A percentile compares a stretch with the other conserved stretches of the same genome.
Conservation (phyloP, 148 eudicot genomes). For the Diospyros lotus region DNA sequence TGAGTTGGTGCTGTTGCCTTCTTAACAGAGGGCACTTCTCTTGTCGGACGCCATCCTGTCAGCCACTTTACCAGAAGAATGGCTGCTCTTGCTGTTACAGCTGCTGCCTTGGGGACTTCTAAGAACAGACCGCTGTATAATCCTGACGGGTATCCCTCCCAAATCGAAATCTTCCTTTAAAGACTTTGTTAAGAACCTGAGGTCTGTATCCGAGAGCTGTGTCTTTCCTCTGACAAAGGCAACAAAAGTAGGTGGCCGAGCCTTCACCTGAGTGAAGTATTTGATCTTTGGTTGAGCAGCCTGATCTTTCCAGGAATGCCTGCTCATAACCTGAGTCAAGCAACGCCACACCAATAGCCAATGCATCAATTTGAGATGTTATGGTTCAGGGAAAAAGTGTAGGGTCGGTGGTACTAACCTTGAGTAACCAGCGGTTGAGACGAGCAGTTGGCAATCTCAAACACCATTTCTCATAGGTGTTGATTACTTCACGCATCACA, state of each 20-base stretch:
- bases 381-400: not conserved
- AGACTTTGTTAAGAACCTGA: constrained; percentile 77
- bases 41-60: constrained; percentile 58
- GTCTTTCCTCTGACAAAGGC: constrained; percentile 84
- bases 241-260: constrained; percentile 95
- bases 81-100: constrained; percentile 26
- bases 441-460: constrained; percentile 79
- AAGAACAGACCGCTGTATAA: constrained; percentile 55
- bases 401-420: constrained; percentile 36
- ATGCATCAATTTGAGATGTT: not conserved
- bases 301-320: constrained; percentile 97
- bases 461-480: constrained; percentile 93
- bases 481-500: constrained; percentile 68
- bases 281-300: constrained; percentile 81
- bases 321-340: constrained; percentile 75
- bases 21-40: constrained; percentile 24
- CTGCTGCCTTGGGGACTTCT: constrained; percentile 26
- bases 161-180: constrained; percentile 90
- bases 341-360: not conserved
- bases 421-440: constrained; percentile 92
- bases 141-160: constrained; percentile 89
- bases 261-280: constrained; percentile 97
- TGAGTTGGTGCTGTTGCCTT: not conserved
- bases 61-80: constrained; percentile 19
- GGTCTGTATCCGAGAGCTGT: constrained; percentile 64